These are phyloP conservation scores for Gyromitra esculenta DNA, from an alignment of 2,329 filamentous ascomycete species.

Conservation along the genomic window DNA sequence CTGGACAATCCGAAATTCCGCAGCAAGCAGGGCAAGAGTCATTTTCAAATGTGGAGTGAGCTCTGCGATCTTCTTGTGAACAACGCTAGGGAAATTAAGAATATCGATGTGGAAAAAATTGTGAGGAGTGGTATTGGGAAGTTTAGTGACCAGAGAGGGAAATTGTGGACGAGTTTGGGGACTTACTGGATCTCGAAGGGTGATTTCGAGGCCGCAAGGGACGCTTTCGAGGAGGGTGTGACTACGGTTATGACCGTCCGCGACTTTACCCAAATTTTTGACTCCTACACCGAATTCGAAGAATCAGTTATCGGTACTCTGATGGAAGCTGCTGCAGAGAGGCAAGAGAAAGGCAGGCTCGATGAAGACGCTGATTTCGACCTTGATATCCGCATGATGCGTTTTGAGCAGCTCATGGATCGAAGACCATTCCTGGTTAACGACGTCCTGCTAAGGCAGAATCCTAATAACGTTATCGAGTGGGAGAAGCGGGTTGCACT, in stretches of 20 bases:
- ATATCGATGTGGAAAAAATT: conserved; percentile 90
- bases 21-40: conserved; percentile 92
- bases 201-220: conserved; percentile 87
- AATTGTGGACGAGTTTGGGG: conserved; percentile 91
- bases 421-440: conserved; percentile 94
- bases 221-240: conserved; percentile 94
- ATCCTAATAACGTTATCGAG: conserved; percentile 93
- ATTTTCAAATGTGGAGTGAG: conserved; percentile 96
- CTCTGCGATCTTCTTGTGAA: conserved; percentile 95
- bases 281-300: conserved; percentile 95
- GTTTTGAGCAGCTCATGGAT: conserved; percentile 98
- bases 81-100: conserved; percentile 86
- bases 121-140: conserved; percentile 89
- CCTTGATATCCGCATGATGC: conserved; percentile 94
- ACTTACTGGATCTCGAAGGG: conserved; percentile 96
- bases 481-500: conserved; percentile 97
- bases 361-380: conserved; percentile 91
- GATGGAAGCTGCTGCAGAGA: conserved; percentile 84
- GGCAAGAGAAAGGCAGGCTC: conserved; percentile 78
- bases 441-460: conserved; percentile 92
- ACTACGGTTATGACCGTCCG: conserved; percentile 98
- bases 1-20: conserved; percentile 89
- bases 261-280: conserved; percentile 95
- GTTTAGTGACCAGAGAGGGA: conserved; percentile 93
- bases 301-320: conserved; percentile 91